phyloP scores from a whole-genome alignment of 2,329 filamentous ascomycete species.

The Sordariomycetes sp. region DNA sequence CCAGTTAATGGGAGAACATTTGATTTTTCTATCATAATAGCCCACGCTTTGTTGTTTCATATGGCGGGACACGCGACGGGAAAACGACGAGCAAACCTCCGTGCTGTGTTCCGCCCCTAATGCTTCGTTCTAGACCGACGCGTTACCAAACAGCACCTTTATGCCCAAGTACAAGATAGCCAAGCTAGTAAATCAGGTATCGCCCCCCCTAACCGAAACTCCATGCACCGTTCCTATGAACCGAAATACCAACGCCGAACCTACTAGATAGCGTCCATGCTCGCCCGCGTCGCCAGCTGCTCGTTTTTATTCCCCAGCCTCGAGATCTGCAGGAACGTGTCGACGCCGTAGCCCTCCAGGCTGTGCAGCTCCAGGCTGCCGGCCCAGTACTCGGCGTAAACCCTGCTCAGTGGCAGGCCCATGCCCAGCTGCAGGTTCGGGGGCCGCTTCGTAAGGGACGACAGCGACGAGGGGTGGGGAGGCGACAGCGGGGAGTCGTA shows the following conservation, averaged over 20 bases:
- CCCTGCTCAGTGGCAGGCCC: constrained; percentile 81
- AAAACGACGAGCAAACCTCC: not conserved
- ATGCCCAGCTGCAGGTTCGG: constrained; percentile 84
- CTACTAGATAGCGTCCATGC: constrained; percentile 58
- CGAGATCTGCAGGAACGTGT: constrained; percentile 91
- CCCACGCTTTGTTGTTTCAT: not conserved
- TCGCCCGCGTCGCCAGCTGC: constrained; percentile 66
- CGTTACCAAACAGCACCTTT: not conserved
- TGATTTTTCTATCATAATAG: not conserved
- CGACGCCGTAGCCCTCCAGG: constrained; percentile 87
- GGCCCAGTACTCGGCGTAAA: constrained; percentile 98
- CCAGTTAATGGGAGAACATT: constrained; percentile 6
- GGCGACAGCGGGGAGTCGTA: constrained; percentile 20
- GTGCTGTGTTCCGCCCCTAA: not conserved
- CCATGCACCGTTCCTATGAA: not conserved
- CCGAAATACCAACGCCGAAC: not conserved
- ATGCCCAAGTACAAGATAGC: not conserved
- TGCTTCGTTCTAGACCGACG: not conserved
- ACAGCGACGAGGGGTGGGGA: constrained; percentile 32
- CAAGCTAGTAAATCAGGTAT: not conserved
- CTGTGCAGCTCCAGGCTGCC: constrained; percentile 84
- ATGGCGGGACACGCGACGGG: not conserved
- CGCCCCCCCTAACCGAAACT: not conserved
- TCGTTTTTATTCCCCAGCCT: constrained; percentile 98
- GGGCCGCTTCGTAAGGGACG: constrained; percentile 67